Evolutionary conservation across 192 early-diverging fungal genomes (phyloP).

Genomic region (Chytriomyces confervae): DNA sequence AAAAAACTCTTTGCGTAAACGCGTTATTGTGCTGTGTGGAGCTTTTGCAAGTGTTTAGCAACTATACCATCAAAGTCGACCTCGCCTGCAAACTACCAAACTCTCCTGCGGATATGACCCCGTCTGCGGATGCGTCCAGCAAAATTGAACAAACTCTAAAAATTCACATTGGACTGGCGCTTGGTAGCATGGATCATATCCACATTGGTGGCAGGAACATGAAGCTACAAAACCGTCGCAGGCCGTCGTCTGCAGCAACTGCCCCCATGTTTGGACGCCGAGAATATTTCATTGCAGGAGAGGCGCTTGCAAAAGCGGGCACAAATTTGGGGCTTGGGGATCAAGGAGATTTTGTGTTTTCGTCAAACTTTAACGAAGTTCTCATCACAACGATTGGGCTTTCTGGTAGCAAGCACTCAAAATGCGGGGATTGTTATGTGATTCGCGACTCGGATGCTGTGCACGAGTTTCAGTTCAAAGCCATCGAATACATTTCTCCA

Average conservation of each 20-base stretch:
- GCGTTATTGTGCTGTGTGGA: constrained; percentile 4
- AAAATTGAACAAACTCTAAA: no score
- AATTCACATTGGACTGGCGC: no score
- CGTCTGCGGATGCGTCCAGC: neutral
- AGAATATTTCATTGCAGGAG: neutral
- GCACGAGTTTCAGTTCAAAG: neutral
- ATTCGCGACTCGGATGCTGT: neutral
- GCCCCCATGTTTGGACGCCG: neutral
- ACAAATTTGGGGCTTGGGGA: no score
- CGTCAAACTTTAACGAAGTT: no score
- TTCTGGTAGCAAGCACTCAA: no score
- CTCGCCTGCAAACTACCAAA: neutral
- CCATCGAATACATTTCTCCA: neutral
- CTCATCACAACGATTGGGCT: no score
- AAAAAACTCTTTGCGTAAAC: constrained; percentile 1
- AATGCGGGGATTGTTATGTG: no score
- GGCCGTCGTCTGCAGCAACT: neutral
- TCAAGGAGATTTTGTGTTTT: no score
- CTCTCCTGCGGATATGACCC: neutral
- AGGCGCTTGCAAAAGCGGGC: neutral
- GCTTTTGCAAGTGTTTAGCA: neutral
- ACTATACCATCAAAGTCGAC: neutral
- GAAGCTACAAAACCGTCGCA: neutral
- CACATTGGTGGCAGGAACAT: neutral
- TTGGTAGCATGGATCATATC: neutral